Conservation (phyloP, 805 yeast species). For the Saccharomycopsis lassenensis region DNA sequence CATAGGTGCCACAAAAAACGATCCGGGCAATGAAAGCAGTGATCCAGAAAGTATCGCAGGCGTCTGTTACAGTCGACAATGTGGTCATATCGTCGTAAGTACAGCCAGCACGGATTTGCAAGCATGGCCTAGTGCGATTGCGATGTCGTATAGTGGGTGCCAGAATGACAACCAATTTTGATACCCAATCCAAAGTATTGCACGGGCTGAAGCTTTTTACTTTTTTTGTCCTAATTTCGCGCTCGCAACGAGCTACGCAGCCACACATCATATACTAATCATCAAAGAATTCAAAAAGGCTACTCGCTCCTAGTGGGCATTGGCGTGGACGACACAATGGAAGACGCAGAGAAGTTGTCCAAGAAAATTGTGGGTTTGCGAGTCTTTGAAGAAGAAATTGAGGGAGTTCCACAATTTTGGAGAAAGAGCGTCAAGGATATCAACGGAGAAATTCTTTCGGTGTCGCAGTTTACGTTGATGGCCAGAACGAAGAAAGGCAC, state of each 20-base stretch:
- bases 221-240: constrained; percentile 20
- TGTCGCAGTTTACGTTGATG: constrained; percentile 86
- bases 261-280: constrained; percentile 1
- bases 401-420: constrained; percentile 72
- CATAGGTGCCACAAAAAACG: too few relatives aligned
- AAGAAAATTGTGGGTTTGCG: constrained; percentile 55
- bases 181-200: background rate
- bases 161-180: background rate
- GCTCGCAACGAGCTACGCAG: too few relatives aligned
- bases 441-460: constrained; percentile 66
- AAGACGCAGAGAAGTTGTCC: constrained; percentile 60
- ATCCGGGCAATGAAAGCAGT: constrained; percentile 79
- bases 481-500: constrained; percentile 84
- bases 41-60: constrained; percentile 78
- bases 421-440: constrained; percentile 53
- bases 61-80: constrained; percentile 78
- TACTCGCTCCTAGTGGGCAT: constrained; percentile 78
- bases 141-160: too few relatives aligned
- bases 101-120: too few relatives aligned
- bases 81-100: constrained; percentile 52
- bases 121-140: too few relatives aligned
- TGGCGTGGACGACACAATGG: constrained; percentile 61
- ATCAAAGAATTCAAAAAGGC: constrained; percentile 48
- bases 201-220: background rate
- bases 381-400: constrained; percentile 60